Percentiles rank a stretch among this genome's conserved stretches.
phyloP scores from a whole-genome alignment of 176 grass and related monocot species.

The Areca catechu region DNA sequence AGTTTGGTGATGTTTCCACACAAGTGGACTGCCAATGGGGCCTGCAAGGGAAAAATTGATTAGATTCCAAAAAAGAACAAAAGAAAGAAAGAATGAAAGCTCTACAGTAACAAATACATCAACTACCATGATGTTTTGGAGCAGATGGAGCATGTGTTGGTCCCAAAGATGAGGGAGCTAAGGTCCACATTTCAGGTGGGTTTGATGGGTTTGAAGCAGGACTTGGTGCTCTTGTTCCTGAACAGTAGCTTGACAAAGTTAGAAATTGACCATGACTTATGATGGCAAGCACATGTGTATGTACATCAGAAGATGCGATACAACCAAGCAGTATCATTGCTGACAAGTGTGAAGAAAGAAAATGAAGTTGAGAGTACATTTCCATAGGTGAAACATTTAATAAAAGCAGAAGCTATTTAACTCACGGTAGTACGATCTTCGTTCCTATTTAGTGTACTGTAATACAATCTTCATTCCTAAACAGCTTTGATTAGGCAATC shows the following conservation, averaged over 20 bases:
- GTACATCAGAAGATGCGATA: too few relatives aligned
- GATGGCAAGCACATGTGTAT: neutral
- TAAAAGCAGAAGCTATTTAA: too few relatives aligned
- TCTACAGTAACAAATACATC: neutral
- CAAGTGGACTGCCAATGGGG: conserved; percentile 13
- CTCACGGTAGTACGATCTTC: too few relatives aligned
- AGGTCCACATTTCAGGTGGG: conserved; percentile 21
- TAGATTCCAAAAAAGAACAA: conserved; percentile 4
- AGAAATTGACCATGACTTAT: conserved; percentile 11
- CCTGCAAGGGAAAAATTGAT: conserved; percentile 23
- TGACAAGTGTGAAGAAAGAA: too few relatives aligned
- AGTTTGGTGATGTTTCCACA: conserved; percentile 39
- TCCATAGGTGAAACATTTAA: too few relatives aligned
- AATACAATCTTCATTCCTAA: too few relatives aligned
- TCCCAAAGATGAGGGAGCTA: conserved; percentile 1
- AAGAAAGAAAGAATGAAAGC: conserved; percentile 4
- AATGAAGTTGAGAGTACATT: too few relatives aligned
- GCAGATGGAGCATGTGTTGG: conserved; percentile 40
- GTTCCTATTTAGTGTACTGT: too few relatives aligned
- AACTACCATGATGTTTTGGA: conserved; percentile 55
- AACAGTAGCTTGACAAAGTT: conserved; percentile 3
- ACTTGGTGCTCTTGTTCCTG: conserved; percentile 23
- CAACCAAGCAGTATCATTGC: too few relatives aligned
- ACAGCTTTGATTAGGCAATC: too few relatives aligned
- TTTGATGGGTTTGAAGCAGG: conserved; percentile 30